Percentiles rank a stretch among this genome's conserved stretches.
phyloP scores from a whole-genome alignment of 75 land plant species.

The Cupressus sempervirens region DNA sequence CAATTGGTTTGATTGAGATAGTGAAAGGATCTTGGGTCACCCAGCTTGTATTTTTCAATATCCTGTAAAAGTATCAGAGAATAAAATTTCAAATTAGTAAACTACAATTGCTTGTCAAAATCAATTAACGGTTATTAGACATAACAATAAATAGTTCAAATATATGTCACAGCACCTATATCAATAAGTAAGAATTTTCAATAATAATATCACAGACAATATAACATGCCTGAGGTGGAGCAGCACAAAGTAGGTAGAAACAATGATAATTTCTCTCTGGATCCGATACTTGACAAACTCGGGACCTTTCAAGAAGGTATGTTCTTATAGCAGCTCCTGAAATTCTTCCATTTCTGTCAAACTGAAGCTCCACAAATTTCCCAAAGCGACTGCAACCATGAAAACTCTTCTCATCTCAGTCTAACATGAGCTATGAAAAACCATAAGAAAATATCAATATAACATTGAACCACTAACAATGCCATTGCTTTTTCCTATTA shows the following conservation, averaged over 20 bases:
- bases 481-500: not conserved
- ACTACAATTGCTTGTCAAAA: not conserved
- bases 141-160: not conserved
- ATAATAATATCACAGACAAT: not conserved
- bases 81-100: not conserved
- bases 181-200: not conserved
- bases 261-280: constrained; percentile 98
- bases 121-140: not conserved
- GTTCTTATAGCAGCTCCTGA: constrained; percentile 98
- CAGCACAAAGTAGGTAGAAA: constrained; percentile 95
- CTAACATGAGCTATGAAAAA: not conserved
- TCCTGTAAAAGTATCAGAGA: constrained; percentile 48
- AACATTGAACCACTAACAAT: not conserved
- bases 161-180: not conserved
- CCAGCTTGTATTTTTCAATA: constrained; percentile 76
- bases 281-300: constrained; percentile 90
- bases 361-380: constrained; percentile 98
- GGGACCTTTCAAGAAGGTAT: constrained; percentile 93
- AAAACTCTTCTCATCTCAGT: not conserved
- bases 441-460: not conserved
- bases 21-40: constrained; percentile 72
- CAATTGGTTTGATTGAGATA: constrained; percentile 91
- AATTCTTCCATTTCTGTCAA: constrained; percentile 89
- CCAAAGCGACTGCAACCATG: constrained; percentile 84
- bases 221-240: constrained; percentile 52